Percentiles rank a stretch among this genome's conserved stretches.
These are phyloP conservation scores for Saraca asoca DNA, from an alignment of 331 rosid species.

Conservation along the genomic window DNA sequence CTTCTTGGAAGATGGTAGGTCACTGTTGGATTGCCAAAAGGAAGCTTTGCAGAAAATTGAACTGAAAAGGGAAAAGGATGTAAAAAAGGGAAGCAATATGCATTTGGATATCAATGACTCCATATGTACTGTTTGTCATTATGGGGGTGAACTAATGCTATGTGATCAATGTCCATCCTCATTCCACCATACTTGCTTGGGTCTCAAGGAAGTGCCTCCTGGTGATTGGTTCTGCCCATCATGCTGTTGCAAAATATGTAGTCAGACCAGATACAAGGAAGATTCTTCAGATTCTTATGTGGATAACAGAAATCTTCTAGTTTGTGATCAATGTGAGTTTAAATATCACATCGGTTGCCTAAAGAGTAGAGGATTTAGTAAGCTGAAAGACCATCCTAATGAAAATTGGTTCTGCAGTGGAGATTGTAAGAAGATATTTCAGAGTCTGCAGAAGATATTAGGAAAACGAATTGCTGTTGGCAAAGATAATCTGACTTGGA, in stretches of 20 bases:
- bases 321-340: conserved; percentile 60
- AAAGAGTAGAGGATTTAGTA: conserved; percentile 7
- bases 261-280: conserved; percentile 18
- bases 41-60: conserved; percentile 21
- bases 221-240: conserved; percentile 78
- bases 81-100: no score
- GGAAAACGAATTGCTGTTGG: conserved; percentile 51
- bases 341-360: conserved; percentile 54
- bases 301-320: not conserved
- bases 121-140: conserved; percentile 55
- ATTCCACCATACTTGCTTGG: conserved; percentile 54
- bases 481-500: conserved; percentile 51
- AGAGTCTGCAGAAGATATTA: conserved; percentile 41
- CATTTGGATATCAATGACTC: conserved; percentile 32
- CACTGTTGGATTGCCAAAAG: conserved; percentile 50
- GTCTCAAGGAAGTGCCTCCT: conserved; percentile 39
- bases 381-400: not conserved
- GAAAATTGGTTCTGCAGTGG: conserved; percentile 53
- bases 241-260: conserved; percentile 62
- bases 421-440: conserved; percentile 47
- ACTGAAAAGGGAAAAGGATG: not conserved
- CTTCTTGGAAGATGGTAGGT: conserved; percentile 61
- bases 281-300: not conserved
- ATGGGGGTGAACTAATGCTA: conserved; percentile 57
- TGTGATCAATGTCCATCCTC: conserved; percentile 70